Evolutionary conservation across 2,329 filamentous ascomycete genomes (phyloP).

Genomic region (Pestalotiopsis sp.): DNA sequence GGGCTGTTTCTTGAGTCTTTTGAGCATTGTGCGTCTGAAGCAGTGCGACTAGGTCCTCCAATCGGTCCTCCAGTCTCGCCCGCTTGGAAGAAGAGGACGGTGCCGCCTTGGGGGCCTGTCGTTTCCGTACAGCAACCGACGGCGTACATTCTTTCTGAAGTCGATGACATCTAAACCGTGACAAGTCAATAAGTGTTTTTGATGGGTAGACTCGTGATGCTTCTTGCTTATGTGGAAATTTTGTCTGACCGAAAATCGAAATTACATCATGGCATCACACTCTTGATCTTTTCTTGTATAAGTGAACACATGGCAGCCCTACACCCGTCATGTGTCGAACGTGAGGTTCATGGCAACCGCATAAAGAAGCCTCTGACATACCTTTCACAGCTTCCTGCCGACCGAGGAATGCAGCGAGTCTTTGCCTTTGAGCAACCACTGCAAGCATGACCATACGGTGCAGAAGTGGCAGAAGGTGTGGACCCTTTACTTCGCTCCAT

Average conservation of each 20-base stretch:
- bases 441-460: conserved; percentile 14
- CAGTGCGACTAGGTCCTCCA: conserved; percentile 29
- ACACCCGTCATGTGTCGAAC: background rate
- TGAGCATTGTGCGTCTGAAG: conserved; percentile 26
- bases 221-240: too few relatives aligned
- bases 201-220: background rate
- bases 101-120: conserved; percentile 18
- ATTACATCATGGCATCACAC: background rate
- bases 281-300: background rate
- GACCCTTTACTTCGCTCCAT: background rate
- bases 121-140: conserved; percentile 16
- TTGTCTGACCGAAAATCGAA: too few relatives aligned
- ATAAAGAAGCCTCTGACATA: background rate
- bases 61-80: conserved; percentile 27
- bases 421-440: conserved; percentile 14
- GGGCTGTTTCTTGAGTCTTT: background rate
- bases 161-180: conserved; percentile 9
- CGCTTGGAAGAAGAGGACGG: conserved; percentile 15
- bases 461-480: background rate
- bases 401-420: conserved; percentile 10
- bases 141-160: conserved; percentile 13
- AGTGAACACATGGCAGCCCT: background rate
- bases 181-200: background rate
- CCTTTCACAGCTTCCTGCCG: conserved; percentile 11
- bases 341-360: background rate